Conservation (phyloP, 202 grass and related monocot species). For the Cymbopogon flexuosus region DNA sequence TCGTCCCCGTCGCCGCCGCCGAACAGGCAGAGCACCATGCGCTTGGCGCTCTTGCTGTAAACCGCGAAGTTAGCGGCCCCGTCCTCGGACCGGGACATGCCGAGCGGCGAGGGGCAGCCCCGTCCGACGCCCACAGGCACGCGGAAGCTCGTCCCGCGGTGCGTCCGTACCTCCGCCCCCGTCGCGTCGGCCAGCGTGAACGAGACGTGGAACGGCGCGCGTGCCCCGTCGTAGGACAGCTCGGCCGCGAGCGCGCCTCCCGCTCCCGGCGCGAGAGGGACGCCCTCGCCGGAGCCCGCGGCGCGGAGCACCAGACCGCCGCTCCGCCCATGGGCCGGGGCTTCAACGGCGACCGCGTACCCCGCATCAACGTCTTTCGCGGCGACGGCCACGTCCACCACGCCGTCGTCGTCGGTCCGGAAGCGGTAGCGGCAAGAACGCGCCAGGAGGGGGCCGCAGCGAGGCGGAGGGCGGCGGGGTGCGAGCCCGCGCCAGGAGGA, state of each 20-base stretch:
- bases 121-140: conserved; percentile 67
- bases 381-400: conserved; percentile 42
- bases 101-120: conserved; percentile 62
- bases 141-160: conserved; percentile 54
- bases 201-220: conserved; percentile 66
- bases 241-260: conserved; percentile 25
- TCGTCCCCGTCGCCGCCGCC: conserved; percentile 11
- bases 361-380: conserved; percentile 7
- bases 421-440: conserved; percentile 38
- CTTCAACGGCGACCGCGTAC: conserved; percentile 39
- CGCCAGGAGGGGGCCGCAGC: neutral
- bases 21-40: conserved; percentile 65
- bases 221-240: conserved; percentile 40
- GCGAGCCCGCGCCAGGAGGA: conserved; percentile 9
- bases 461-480: neutral
- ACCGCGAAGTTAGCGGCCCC: conserved; percentile 69
- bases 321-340: neutral
- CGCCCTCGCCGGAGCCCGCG: conserved; percentile 5
- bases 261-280: conserved; percentile 31
- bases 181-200: conserved; percentile 53
- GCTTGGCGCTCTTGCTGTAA: conserved; percentile 55
- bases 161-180: conserved; percentile 52
- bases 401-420: conserved; percentile 48
- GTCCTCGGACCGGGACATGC: conserved; percentile 45
- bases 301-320: conserved; percentile 30